phyloP scores from a whole-genome alignment of 352 stramenopile genomes.

The Pythium vanterpoolii region DNA sequence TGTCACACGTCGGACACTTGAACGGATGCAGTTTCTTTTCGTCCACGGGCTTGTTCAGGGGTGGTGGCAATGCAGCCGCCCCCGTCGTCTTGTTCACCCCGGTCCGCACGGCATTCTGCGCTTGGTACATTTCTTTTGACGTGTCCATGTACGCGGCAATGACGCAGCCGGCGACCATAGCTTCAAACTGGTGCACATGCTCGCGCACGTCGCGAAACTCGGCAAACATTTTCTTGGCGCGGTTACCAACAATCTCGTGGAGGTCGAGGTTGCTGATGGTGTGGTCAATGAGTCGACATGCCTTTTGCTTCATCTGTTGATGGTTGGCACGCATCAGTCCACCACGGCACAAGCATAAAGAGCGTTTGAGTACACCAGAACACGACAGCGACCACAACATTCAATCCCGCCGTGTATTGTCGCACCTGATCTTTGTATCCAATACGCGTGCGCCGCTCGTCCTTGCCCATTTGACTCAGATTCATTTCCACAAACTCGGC shows the following conservation, averaged over 20 bases:
- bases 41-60: conserved; percentile 76
- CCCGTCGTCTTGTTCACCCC: conserved; percentile 52
- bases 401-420: background rate
- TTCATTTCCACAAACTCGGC: conserved; percentile 96
- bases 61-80: conserved; percentile 40
- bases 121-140: conserved; percentile 83
- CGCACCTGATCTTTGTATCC: conserved; percentile 96
- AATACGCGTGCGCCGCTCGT: conserved; percentile 93
- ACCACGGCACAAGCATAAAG: conserved; percentile 3
- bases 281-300: conserved; percentile 86
- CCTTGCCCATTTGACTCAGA: conserved; percentile 96
- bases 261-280: conserved; percentile 93
- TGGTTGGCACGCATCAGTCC: conserved; percentile 1
- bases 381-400: background rate
- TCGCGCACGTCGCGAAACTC: conserved; percentile 95
- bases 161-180: conserved; percentile 86
- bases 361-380: background rate
- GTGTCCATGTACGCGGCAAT: conserved; percentile 87
- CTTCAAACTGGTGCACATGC: conserved; percentile 94
- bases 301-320: conserved; percentile 91
- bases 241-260: conserved; percentile 93
- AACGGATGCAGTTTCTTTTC: conserved; percentile 88
- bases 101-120: conserved; percentile 74
- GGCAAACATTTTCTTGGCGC: conserved; percentile 95
- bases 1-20: conserved; percentile 68